Base-by-base conservation (phyloP, 140 eudicot species). In the Senecio squalidus region DNA sequence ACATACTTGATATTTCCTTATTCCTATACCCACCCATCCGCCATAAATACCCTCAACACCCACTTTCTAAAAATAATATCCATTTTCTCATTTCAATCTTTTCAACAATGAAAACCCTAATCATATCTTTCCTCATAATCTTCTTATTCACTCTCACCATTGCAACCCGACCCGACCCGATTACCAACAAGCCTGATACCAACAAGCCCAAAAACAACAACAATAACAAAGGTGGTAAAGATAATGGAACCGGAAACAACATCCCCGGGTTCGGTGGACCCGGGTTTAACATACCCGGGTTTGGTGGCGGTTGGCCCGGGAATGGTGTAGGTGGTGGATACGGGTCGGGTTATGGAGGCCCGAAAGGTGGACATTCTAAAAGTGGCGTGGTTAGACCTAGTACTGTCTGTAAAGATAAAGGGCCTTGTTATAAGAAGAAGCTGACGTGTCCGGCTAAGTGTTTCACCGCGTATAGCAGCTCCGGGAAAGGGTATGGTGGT, bases 361-460 rank as follows among this genome's bases (percentile, higher is more conserved):
- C 98, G 17, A 74, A 56, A 17, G 96, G 96, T 27, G 96, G 96
- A 16, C 80, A 74, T 33, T 75, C 84, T 1, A 74, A 74, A 66
- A 76, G 86, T 51, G 98, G 96, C 4, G 69, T 76, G 15, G 27
- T 77, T 10, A 73, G 86, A 80, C 68, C 92, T n/a, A 74, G 62
- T 1, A 68, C 70, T 7, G 88, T 82, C n/a, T 91, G 98, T 67
- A 76, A 78, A 29, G 92, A 83, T 0, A 81, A 83, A 75, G 96
- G 98, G 0, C 95, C 96, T 5, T 91, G 98, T 59, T 81, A 76
- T 78, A 66, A 67, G 69, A 91, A 91, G 79, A 91, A 83, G 80
- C 76, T 90, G 73, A 83, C 70, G 61, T 90, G 97, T 57, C 97
- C 97, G 51, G 81, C 94, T 13, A 90, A 90, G 85, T 90, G 97